Base-by-base conservation (phyloP, 148 eudicot species). In the Rheum nobile region DNA sequence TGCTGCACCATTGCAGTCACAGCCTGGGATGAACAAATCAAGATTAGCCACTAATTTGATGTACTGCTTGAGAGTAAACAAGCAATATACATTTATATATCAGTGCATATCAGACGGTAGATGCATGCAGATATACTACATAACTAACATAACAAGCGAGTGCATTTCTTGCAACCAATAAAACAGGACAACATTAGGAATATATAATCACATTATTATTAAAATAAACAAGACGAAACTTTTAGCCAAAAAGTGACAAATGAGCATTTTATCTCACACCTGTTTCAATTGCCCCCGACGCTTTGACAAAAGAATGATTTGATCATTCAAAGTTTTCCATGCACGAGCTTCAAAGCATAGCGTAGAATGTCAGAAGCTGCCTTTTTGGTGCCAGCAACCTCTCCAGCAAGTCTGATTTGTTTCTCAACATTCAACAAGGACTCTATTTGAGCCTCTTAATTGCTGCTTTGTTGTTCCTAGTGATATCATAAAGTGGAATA, bases 281-380 rank as follows among this genome's bases (percentile, higher is more conserved):
- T n/a, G n/a, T n/a, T n/a, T n/a, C n/a, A n/a, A n/a, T n/a, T n/a
- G n/a, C n/a, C n/a, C n/a, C n/a, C n/a, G n/a, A n/a, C n/a, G n/a
- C n/a, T n/a, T n/a, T n/a, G n/a, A n/a, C n/a, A n/a, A n/a, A n/a
- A n/a, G n/a, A n/a, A n/a, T n/a, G n/a, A n/a, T n/a, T 84, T 94
- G 98, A 67, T 92, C 97, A 81, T 87, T 90, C 77, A 92, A 86
- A 3, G 86, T 91, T 75, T 85, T 91, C 98, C 98, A 94, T 17
- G 90, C 89, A 26, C 82, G 79, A 65, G 91, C 90, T 44, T 91
- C 87, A 71, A 88, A 87, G 80, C 98, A 94, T 28, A 94, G 86
- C 70, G 78, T 71, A 94, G 80, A 80, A 94, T 94, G 41, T 88
- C 94, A 34, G 81, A 86, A 8, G 38, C 98, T 26, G 98, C 92